A percentile compares a stretch with the other conserved stretches of the same genome.
phyloP scores from a whole-genome alignment of 2,329 filamentous ascomycete genomes.

The Aspergillus pseudonomiae region DNA sequence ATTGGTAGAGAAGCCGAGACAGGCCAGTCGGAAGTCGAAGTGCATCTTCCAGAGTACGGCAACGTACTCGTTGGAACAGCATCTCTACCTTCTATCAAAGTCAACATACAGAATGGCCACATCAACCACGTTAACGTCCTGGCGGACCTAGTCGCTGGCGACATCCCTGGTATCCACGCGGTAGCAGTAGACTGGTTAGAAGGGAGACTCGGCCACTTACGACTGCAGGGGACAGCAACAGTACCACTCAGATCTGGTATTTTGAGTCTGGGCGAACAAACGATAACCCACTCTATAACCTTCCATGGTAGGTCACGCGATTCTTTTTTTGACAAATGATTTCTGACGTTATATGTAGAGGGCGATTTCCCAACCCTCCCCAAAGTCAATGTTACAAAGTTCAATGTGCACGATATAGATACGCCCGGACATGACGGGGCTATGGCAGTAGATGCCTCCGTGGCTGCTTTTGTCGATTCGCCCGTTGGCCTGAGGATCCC shows the following conservation, averaged over 20 bases:
- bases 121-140: slow-evolving; percentile 78
- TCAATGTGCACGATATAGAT: slow-evolving; percentile 75
- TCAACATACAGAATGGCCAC: slow-evolving; percentile 77
- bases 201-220: slow-evolving; percentile 71
- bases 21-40: slow-evolving; percentile 69
- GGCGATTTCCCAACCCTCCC: slow-evolving; percentile 75
- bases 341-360: slow-evolving; percentile 44
- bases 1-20: slow-evolving; percentile 76
- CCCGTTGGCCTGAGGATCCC: slow-evolving; percentile 78
- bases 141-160: slow-evolving; percentile 73
- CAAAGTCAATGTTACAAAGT: slow-evolving; percentile 76
- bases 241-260: slow-evolving; percentile 78
- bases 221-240: slow-evolving; percentile 72
- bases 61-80: slow-evolving; percentile 78
- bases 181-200: slow-evolving; percentile 89
- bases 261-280: slow-evolving; percentile 75
- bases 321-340: slow-evolving; percentile 15
- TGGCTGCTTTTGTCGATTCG: slow-evolving; percentile 74
- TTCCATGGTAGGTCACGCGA: slow-evolving; percentile 74
- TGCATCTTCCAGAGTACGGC: slow-evolving; percentile 82
- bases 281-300: slow-evolving; percentile 71
- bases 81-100: slow-evolving; percentile 70
- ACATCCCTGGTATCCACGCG: slow-evolving; percentile 73
- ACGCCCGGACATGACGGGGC: slow-evolving; percentile 60
- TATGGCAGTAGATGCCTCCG: slow-evolving; percentile 77